phyloP scores from a whole-genome alignment of 2,329 filamentous ascomycete genomes.

The Talaromyces islandicus region DNA sequence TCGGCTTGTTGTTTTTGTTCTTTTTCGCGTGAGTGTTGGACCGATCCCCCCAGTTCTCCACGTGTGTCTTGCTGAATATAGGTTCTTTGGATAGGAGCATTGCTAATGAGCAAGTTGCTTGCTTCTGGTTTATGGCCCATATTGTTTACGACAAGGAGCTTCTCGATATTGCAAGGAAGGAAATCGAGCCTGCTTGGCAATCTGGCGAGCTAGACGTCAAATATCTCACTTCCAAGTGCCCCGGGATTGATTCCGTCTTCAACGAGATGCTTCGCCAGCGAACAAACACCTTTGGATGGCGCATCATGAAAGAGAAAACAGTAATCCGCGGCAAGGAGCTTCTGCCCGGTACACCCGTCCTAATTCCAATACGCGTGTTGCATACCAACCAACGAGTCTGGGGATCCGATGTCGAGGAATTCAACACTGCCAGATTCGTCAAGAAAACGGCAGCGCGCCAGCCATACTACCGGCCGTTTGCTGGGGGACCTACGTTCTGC shows the following conservation, averaged over 20 bases:
- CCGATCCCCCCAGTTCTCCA: no score
- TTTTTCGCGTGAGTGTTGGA: background rate
- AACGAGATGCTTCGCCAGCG: background rate
- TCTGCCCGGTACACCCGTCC: background rate
- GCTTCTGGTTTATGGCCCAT: conserved; percentile 1
- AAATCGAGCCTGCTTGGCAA: background rate
- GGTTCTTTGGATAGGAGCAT: background rate
- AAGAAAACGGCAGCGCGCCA: background rate
- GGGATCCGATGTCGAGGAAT: background rate
- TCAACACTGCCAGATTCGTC: background rate
- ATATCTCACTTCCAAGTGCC: background rate
- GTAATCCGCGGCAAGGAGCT: background rate
- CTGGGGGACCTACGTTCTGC: background rate
- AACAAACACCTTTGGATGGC: background rate
- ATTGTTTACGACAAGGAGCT: background rate
- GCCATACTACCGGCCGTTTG: conserved; percentile 2
- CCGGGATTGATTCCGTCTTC: background rate
- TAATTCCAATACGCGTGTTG: background rate
- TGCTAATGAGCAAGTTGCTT: background rate
- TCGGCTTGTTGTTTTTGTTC: background rate
- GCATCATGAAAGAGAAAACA: background rate
- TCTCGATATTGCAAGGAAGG: background rate
- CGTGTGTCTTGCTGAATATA: background rate
- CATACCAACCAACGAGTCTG: background rate
- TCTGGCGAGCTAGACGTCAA: background rate